Base-by-base conservation (phyloP, 768 basidiomycete genomes). In the Suillus americanus region DNA sequence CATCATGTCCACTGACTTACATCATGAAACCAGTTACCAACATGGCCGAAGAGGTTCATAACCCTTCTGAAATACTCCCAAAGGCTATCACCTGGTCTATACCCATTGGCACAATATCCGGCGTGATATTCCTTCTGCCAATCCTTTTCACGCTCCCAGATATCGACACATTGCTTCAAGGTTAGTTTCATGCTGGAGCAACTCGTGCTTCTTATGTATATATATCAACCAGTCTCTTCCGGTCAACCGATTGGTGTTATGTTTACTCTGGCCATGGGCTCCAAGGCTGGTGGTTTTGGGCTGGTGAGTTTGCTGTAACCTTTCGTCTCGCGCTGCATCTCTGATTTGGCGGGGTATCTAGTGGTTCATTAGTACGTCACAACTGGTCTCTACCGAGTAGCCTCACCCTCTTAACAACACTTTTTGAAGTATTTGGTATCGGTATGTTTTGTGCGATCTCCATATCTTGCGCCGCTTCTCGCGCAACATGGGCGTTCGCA, bases 401-500 rank as follows among this genome's bases (percentile, higher is more conserved):
- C 9, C n/a, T 40, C 61, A 14, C 4, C 45, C 7, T 23, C 54
- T 43, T 10, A 62, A 56, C 10, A 43, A 43, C 43, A 59, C 63
- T 60, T 60, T 23, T 61, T 61, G 10, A 57, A 79, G 86, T 89
- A 67, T 85, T 87, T 62, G 83, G 82, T 14, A 76, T 83, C 56
- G 82, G 81, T 12, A 75, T 87, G 66, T 89, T 89, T 75, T 89
- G 88, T 62, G 83, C 85, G 43, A 85, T 89, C 65, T 89, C 89
- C 20, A 86, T 87, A 67, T 83, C 84, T 50, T 88, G 86, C 62
- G 88, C 88, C 8, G 86, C 89, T 41, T 89, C 88, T 13, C 84
- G 89, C 23, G 84, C 86, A 33, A 89, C 88, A 3, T 90, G 88
- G 89, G 85, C 85, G 48, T 90, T 90, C 71, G 85, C 88, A 0